Conservation (phyloP, 2,329 filamentous ascomycete species). For the Neoascochyta sp. region DNA sequence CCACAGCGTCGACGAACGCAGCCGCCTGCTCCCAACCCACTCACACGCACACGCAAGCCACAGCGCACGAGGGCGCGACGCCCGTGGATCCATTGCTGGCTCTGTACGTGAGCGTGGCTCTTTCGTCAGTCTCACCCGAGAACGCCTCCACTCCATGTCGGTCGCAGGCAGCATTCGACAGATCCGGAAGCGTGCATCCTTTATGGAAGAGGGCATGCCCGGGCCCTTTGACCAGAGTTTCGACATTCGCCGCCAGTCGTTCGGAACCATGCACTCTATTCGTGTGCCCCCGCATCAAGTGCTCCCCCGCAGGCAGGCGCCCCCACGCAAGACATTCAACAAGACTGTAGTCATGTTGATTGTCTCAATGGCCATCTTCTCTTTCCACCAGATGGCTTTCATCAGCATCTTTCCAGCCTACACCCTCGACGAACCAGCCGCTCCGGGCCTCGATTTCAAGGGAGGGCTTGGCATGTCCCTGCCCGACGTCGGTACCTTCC, state of each 20-base stretch:
- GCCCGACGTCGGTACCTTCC: constrained; percentile 63
- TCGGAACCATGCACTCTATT: constrained; percentile 39
- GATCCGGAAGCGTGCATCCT: constrained; percentile 36
- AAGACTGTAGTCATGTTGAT: constrained; percentile 70
- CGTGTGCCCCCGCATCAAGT: constrained; percentile 25
- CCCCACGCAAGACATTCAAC: constrained; percentile 49
- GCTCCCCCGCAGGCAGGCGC: constrained; percentile 16
- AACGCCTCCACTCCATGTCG: constrained; percentile 26
- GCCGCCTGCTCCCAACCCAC: constrained; percentile 49
- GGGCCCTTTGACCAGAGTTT: constrained; percentile 31
- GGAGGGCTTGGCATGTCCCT: constrained; percentile 65
- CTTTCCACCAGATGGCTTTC: constrained; percentile 86
- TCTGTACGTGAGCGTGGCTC: constrained; percentile 24
- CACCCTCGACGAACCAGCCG: constrained; percentile 66
- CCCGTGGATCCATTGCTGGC: constrained; percentile 25
- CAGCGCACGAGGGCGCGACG: constrained; percentile 29
- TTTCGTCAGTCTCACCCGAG: constrained; percentile 22
- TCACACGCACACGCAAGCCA: constrained; percentile 51
- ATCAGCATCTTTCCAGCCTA: constrained; percentile 90
- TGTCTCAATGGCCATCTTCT: constrained; percentile 79
- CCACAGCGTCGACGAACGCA: constrained; percentile 66
- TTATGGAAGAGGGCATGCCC: constrained; percentile 37
- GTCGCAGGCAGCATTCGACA: constrained; percentile 30
- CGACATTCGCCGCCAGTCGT: constrained; percentile 35
- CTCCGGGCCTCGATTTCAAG: constrained; percentile 38